Evolutionary conservation across 2,329 filamentous ascomycete species (phyloP), one percentile per base, ranked within the genome.

Genomic region (Cercospora sp.): DNA sequence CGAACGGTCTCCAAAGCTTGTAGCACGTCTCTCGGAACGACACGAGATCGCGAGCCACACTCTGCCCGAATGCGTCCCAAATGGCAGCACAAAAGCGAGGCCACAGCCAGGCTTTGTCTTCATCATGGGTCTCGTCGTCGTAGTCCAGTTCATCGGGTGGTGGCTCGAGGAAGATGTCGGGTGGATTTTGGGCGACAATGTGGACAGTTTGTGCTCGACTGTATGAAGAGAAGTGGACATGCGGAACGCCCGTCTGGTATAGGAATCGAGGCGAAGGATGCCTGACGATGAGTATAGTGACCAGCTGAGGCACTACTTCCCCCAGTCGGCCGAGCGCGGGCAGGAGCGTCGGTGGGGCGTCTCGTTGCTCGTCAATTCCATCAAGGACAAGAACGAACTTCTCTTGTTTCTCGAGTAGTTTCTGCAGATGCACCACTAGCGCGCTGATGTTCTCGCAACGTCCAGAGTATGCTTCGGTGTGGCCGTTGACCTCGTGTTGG

Each of bases 361-460:
- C 94, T 75, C 90, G 86, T 78, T 97, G 91, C 70, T 86, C 87
- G 78, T 98, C 94, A 66, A 98, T 90, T 10, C 89, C 92, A 81
- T 98, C 95, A 70, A 98, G 86, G 10, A 97, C 91, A 67, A 98
- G 80, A 8, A 94, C 89, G 73, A 97, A 93, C 71, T 90, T 88
- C 71, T 70, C 68, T n/a, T 70, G 68, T 2, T 84, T 83, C 61
- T 84, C 80, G 57, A 94, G 79, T 79, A 92, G 82, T 75, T 84
- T 86, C 69, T 85, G 86, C 66, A 98, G 82, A 74, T 94, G 88
- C 28, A 92, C 91, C 1, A 87, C 85, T 70, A 98, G 82, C 63
- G 91, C 87, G 66, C 92, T 91, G 63, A 97, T 81, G 70, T 90
- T 93, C 81, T 97, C 94, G 77, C 93, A 96, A 69, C 89, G 85